phyloP scores from a whole-genome alignment of 495 filamentous ascomycete genomes.

The Collariella sp. region DNA sequence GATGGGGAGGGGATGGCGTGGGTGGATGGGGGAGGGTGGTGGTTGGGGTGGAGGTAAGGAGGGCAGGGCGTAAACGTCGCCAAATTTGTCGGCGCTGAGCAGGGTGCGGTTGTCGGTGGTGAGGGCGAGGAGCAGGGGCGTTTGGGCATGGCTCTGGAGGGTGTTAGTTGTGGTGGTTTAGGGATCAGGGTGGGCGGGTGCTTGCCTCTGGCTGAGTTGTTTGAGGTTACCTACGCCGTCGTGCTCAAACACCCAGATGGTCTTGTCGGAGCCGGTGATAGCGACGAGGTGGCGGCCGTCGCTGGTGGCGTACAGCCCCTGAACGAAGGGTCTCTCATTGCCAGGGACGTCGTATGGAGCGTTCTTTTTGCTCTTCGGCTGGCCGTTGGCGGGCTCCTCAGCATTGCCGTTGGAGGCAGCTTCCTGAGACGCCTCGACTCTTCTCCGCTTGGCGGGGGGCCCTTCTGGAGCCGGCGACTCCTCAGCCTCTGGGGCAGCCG shows the following conservation, averaged over 20 bases:
- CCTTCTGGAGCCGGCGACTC: conserved; percentile 19
- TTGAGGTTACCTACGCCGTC: conserved; percentile 50
- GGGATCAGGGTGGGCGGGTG: conserved; percentile 15
- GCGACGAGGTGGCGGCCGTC: conserved; percentile 61
- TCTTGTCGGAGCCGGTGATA: conserved; percentile 83
- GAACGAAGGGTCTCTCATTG: conserved; percentile 36
- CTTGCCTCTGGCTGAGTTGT: conserved; percentile 69
- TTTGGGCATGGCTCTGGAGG: conserved; percentile 75
- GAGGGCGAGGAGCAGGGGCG: conserved; percentile 68
- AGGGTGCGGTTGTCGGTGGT: conserved; percentile 60
- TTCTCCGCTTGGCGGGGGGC: conserved; percentile 28
- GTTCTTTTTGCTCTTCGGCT: conserved; percentile 9
- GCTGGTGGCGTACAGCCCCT: conserved; percentile 48
- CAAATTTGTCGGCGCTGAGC: conserved; percentile 84
- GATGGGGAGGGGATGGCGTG: background rate
- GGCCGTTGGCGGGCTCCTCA: background rate
- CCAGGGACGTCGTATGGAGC: conserved; percentile 7
- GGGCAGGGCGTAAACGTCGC: conserved; percentile 88
- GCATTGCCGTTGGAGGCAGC: conserved; percentile 1
- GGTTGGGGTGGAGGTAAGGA: conserved; percentile 29
- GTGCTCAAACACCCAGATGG: conserved; percentile 69
- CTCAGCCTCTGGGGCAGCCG: conserved; percentile 6
- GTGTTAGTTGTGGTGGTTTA: conserved; percentile 1
- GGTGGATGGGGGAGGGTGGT: conserved; percentile 6
- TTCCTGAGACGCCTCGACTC: conserved; percentile 12